These are phyloP conservation scores for Pyronema domesticum DNA, from an alignment of 495 filamentous ascomycete genomes.

Conservation along the genomic window DNA sequence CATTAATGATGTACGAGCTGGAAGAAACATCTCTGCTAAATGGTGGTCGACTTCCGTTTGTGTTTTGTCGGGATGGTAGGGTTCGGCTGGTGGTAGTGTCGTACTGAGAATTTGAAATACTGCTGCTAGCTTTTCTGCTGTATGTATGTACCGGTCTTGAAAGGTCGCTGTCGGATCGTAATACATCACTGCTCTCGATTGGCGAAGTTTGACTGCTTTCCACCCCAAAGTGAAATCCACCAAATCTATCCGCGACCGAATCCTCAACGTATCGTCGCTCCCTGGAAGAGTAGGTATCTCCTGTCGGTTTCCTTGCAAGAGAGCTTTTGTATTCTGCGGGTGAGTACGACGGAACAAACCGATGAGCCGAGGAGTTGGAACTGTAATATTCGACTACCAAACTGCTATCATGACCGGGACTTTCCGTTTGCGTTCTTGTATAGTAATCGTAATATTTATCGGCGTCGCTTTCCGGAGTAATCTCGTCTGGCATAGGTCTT, in stretches of 20 bases:
- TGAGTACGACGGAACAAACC: not conserved
- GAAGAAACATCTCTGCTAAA: slow-evolving; percentile 18
- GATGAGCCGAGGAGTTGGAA: not conserved
- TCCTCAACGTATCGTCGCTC: slow-evolving; percentile 20
- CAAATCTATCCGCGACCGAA: slow-evolving; percentile 15
- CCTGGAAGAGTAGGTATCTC: slow-evolving; percentile 9
- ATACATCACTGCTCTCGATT: not conserved
- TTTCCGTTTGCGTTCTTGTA: not conserved
- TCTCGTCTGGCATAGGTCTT: not conserved
- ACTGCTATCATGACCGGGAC: not conserved
- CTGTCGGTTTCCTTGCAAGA: slow-evolving; percentile 3
- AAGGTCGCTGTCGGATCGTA: slow-evolving; percentile 3
- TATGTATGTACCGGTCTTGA: slow-evolving; percentile 8
- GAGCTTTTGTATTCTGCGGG: not conserved
- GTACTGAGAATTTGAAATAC: slow-evolving; percentile 15
- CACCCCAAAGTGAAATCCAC: slow-evolving; percentile 16
- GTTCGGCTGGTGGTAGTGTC: slow-evolving; percentile 11
- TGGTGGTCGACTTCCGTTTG: slow-evolving; percentile 14
- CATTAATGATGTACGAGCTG: slow-evolving; percentile 11
- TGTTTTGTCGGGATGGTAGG: slow-evolving; percentile 7
- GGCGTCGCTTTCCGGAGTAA: not conserved
- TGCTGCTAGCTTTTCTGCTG: slow-evolving; percentile 19
- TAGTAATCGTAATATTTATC: slow-evolving; percentile 6
- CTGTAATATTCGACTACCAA: not conserved
- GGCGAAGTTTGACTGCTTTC: not conserved